Conservation (phyloP, 352 stramenopile genomes). For the Bremia lactucae region DNA sequence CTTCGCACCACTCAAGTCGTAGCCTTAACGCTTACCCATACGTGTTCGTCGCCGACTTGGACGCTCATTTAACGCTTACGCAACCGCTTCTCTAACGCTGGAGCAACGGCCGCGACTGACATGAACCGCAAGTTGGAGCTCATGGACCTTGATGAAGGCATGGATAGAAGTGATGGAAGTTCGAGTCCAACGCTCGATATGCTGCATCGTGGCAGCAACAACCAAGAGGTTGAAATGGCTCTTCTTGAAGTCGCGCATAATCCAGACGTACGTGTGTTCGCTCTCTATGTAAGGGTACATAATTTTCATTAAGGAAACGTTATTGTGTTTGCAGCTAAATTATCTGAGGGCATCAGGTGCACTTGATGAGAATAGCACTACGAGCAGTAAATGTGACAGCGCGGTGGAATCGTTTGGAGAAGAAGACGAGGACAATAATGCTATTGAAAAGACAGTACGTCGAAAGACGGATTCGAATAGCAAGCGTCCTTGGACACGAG, state of each 20-base stretch:
- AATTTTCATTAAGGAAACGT: background rate
- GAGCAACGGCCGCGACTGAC: conserved; percentile 3
- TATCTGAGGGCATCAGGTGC: conserved; percentile 21
- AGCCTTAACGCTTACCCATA: conserved; percentile 1
- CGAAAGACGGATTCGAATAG: conserved; percentile 74
- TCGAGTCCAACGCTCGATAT: background rate
- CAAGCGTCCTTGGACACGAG: conserved; percentile 76
- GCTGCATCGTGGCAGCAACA: conserved; percentile 5
- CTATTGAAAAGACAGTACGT: conserved; percentile 9
- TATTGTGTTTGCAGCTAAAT: conserved; percentile 13
- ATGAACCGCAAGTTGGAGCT: conserved; percentile 78
- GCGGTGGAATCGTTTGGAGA: conserved; percentile 54
- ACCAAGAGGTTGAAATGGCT: conserved; percentile 36
- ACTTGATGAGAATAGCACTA: conserved; percentile 16
- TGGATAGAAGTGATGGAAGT: background rate
- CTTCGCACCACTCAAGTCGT: conserved; percentile 9
- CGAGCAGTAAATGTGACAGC: conserved; percentile 28
- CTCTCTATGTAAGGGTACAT: background rate
- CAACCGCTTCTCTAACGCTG: conserved; percentile 4
- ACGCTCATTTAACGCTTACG: conserved; percentile 1
- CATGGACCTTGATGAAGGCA: conserved; percentile 28
- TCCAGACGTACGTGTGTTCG: conserved; percentile 17
- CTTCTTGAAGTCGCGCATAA: conserved; percentile 18
- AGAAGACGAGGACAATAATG: conserved; percentile 52
- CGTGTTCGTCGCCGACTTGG: no score